Evolutionary conservation across 192 early-diverging fungal genomes (phyloP).

Genomic region (Geranomyces michiganensis): DNA sequence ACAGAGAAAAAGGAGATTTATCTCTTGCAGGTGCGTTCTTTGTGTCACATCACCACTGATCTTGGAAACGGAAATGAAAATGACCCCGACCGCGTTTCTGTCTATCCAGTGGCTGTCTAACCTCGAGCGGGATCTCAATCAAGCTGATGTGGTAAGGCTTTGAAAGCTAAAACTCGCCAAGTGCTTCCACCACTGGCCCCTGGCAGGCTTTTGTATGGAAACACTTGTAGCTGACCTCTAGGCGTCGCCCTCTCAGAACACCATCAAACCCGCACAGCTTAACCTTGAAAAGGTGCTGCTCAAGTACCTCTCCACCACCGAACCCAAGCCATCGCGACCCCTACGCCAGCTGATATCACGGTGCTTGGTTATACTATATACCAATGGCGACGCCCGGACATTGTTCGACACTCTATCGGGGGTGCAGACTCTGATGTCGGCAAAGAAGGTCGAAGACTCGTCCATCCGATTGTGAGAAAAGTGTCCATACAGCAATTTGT

Average conservation of each 20-base stretch:
- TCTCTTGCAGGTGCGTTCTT: constrained; percentile 64
- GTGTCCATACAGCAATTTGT: background rate
- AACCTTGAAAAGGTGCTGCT: constrained; percentile 77
- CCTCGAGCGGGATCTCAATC: constrained; percentile 75
- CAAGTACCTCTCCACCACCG: constrained; percentile 62
- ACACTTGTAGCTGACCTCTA: background rate
- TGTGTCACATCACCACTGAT: background rate
- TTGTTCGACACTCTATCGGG: constrained; percentile 77
- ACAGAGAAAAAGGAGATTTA: constrained; percentile 68
- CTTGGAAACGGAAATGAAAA: background rate
- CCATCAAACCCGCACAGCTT: constrained; percentile 61
- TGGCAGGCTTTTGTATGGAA: too few relatives aligned
- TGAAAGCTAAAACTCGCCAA: too few relatives aligned
- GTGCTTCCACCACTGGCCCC: too few relatives aligned
- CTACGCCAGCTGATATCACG: constrained; percentile 71
- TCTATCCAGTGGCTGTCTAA: constrained; percentile 70
- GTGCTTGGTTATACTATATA: constrained; percentile 71
- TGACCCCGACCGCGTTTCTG: background rate
- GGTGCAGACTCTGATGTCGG: constrained; percentile 59
- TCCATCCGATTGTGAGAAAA: constrained; percentile 65
- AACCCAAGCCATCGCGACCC: constrained; percentile 67
- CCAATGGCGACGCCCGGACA: constrained; percentile 73
- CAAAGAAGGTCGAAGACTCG: constrained; percentile 63
- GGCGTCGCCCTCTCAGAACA: background rate
- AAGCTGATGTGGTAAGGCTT: constrained; percentile 46